phyloP scores from a whole-genome alignment of 495 filamentous ascomycete genomes.

The Annulohypoxylon maeteangense region DNA sequence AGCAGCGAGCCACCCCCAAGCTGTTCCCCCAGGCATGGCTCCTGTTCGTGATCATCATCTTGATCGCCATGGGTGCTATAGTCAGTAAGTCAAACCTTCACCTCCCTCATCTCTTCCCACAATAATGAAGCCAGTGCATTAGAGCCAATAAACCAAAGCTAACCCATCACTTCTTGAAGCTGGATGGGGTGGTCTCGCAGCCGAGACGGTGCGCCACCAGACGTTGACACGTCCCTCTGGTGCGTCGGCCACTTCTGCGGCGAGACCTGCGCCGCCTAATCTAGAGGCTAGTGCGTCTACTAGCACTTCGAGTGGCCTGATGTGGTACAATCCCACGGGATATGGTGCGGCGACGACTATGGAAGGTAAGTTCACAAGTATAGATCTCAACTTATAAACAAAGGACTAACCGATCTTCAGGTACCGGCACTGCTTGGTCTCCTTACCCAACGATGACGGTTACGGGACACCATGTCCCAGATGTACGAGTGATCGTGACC shows the following conservation, averaged over 20 bases:
- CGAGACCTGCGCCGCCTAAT: constrained; percentile 13
- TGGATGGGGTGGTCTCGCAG: constrained; percentile 21
- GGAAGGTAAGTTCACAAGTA: constrained; percentile 10
- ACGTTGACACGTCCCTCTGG: background rate
- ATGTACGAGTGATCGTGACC: too few species aligned
- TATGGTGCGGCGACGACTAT: background rate
- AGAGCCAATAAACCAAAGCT: background rate
- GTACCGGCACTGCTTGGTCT: background rate
- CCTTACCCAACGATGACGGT: background rate
- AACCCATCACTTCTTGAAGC: constrained; percentile 10
- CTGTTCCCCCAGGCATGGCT: constrained; percentile 25
- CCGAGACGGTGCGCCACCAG: constrained; percentile 15
- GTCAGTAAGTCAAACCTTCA: constrained; percentile 15
- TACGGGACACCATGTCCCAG: background rate
- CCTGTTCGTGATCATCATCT: constrained; percentile 22
- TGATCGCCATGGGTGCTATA: background rate
- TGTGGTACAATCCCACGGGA: background rate
- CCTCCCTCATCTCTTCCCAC: background rate
- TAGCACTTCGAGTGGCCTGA: background rate
- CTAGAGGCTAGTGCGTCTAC: background rate
- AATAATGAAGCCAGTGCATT: background rate
- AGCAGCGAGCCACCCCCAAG: constrained; percentile 14
- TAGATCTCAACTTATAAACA: background rate
- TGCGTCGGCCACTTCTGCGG: background rate
- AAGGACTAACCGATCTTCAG: background rate